Evolutionary conservation across 2,329 filamentous ascomycete genomes (phyloP).

Genomic region (Pyricularia pennisetigena): DNA sequence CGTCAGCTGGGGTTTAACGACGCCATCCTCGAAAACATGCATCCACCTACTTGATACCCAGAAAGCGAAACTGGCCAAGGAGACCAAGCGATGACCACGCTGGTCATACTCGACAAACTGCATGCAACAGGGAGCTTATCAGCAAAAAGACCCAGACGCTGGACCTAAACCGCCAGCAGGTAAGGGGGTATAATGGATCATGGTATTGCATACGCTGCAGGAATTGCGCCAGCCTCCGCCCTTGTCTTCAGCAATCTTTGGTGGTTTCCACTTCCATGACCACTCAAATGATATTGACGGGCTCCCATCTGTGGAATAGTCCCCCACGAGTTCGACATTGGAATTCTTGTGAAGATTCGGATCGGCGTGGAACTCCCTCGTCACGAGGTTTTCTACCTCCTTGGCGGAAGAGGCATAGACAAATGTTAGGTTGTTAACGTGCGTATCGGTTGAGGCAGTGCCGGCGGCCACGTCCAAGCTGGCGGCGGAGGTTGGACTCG

Average conservation of each 20-base stretch:
- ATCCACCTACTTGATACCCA: conserved; percentile 67
- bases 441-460: conserved; percentile 52
- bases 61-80: conserved; percentile 86
- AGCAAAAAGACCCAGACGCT: neutral
- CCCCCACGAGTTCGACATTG: conserved; percentile 91
- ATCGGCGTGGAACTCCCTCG: conserved; percentile 91
- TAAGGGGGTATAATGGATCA: neutral
- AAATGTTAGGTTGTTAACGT: conserved; percentile 82
- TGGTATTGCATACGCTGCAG: conserved; percentile 59
- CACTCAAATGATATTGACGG: conserved; percentile 83
- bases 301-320: conserved; percentile 76
- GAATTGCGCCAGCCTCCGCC: conserved; percentile 92
- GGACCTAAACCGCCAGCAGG: neutral
- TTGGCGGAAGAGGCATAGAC: conserved; percentile 76
- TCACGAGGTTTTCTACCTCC: conserved; percentile 90
- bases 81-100: conserved; percentile 78
- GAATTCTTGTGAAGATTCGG: conserved; percentile 96
- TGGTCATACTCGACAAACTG: conserved; percentile 97
- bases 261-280: conserved; percentile 95
- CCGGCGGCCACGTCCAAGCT: conserved; percentile 39
- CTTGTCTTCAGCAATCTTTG: conserved; percentile 69
- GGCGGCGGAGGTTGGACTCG: conserved; percentile 23
- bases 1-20: conserved; percentile 8
- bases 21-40: neutral
- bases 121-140: neutral